Evolutionary conservation across 75 land plant genomes (phyloP).

Genomic region (Adiantum capillusveneris): DNA sequence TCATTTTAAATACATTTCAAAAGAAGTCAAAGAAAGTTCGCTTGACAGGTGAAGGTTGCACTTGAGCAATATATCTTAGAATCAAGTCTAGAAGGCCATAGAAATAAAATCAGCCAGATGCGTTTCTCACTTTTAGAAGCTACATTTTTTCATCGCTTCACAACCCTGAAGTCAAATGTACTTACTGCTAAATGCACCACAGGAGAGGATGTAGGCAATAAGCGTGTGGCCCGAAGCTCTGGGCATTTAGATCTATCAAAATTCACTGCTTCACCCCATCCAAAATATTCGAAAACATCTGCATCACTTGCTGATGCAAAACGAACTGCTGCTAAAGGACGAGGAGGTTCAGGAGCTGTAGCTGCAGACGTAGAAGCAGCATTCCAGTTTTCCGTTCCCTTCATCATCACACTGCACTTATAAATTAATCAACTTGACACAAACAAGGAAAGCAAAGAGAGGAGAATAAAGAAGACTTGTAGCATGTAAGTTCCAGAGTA

Average conservation of each 20-base stretch:
- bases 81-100: no score
- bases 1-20: no score
- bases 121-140: no score
- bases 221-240: slow-evolving; percentile 22
- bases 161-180: not conserved
- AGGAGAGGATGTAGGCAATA: slow-evolving; percentile 33
- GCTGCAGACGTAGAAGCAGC: not conserved
- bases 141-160: no score
- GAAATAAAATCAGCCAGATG: no score
- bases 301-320: slow-evolving; percentile 30
- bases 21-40: no score
- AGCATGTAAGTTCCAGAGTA: no score
- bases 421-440: not conserved
- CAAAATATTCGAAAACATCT: slow-evolving; percentile 25
- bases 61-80: no score
- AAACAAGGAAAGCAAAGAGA: not conserved
- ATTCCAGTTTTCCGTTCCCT: slow-evolving; percentile 4
- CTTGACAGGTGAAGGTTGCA: no score
- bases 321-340: slow-evolving; percentile 19
- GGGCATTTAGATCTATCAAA: slow-evolving; percentile 30
- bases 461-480: no score
- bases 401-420: slow-evolving; percentile 8
- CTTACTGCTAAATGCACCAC: slow-evolving; percentile 38
- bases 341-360: slow-evolving; percentile 6
- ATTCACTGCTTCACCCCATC: slow-evolving; percentile 30